Conservation (phyloP, 2,329 filamentous ascomycete species). For the Claviceps africana region DNA sequence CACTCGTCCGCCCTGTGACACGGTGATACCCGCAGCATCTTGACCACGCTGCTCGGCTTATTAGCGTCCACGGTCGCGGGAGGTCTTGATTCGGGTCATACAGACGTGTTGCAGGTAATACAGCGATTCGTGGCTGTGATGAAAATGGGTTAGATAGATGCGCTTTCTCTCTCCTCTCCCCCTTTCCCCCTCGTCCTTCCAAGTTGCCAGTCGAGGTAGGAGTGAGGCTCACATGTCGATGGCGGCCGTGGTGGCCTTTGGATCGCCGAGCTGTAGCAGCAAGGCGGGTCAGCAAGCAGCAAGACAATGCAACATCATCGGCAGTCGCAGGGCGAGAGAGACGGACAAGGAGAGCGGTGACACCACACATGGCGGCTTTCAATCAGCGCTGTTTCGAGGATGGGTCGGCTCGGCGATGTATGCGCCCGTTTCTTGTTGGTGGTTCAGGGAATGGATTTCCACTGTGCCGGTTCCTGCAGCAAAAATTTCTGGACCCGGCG, state of each 20-base stretch:
- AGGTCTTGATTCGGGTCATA: conserved; percentile 3
- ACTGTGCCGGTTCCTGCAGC: neutral
- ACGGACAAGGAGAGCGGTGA: conserved; percentile 3
- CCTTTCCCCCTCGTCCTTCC: neutral
- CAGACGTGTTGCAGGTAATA: conserved; percentile 48
- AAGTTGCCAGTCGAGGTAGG: neutral
- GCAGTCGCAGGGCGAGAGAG: neutral
- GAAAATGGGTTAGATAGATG: neutral
- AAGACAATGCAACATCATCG: neutral
- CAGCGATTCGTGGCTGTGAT: conserved; percentile 44
- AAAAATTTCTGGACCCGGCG: neutral
- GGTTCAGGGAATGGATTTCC: neutral
- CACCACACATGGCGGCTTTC: conserved; percentile 1
- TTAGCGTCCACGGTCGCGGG: neutral
- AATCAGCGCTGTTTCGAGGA: neutral
- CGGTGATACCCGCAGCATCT: conserved; percentile 76
- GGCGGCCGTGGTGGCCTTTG: conserved; percentile 31
- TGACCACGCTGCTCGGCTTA: conserved; percentile 40
- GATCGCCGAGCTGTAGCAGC: conserved; percentile 17
- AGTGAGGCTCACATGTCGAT: conserved; percentile 34
- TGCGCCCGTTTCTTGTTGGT: neutral
- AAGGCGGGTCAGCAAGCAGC: neutral
- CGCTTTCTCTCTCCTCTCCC: neutral
- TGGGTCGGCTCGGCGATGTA: neutral
- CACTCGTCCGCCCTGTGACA: conserved; percentile 65